Conservation (phyloP, 1,284 basidiomycete species). For the Singerocomus inundabilis region DNA sequence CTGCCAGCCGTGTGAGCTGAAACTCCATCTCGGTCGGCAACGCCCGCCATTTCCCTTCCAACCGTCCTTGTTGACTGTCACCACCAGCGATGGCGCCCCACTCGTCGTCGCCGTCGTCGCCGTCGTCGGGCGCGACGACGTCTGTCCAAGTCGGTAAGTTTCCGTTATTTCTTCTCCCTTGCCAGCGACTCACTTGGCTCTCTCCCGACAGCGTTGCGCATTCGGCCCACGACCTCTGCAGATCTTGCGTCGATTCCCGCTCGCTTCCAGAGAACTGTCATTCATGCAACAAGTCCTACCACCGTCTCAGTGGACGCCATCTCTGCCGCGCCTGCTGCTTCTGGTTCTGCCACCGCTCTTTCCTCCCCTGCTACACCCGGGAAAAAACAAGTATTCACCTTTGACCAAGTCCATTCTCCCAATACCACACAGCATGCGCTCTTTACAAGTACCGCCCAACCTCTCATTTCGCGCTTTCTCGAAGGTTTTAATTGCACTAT, state of each 20-base stretch:
- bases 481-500: constrained; percentile 98
- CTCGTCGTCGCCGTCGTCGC: constrained; percentile 49
- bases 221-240: constrained; percentile 83
- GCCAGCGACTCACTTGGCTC: constrained; percentile 7
- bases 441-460: constrained; percentile 80
- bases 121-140: constrained; percentile 62
- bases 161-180: not conserved
- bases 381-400: constrained; percentile 88
- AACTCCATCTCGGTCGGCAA: constrained; percentile 29
- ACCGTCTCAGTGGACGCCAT: constrained; percentile 75
- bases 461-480: constrained; percentile 87
- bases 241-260: constrained; percentile 84
- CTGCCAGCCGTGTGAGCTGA: constrained; percentile 27
- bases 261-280: constrained; percentile 89
- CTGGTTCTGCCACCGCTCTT: constrained; percentile 51
- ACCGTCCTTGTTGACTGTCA: constrained; percentile 14
- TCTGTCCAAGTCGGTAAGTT: constrained; percentile 84
- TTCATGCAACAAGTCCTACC: constrained; percentile 70
- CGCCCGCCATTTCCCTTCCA: constrained; percentile 28
- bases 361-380: constrained; percentile 38
- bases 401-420: constrained; percentile 91
- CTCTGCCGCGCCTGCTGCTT: constrained; percentile 44
- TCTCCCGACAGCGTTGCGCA: constrained; percentile 72
- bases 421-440: constrained; percentile 81
- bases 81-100: constrained; percentile 59